Percentiles rank a stretch among this genome's conserved stretches.
Conservation (phyloP, 495 filamentous ascomycete genomes). For the Hypoxylon crocopeplum region DNA sequence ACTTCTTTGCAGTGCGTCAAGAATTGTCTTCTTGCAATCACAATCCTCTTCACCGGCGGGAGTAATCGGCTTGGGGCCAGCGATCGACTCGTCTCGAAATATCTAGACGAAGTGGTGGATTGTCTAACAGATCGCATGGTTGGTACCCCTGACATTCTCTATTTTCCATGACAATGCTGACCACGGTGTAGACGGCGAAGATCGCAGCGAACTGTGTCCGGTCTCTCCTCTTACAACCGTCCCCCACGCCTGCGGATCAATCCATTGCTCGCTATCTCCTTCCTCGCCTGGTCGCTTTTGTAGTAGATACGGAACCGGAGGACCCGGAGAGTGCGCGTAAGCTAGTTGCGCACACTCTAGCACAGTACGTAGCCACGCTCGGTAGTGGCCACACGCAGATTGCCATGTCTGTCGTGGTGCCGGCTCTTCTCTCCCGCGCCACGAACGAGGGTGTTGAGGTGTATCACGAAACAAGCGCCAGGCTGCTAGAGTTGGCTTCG, state of each 20-base stretch:
- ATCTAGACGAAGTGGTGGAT: constrained; percentile 79
- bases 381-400: constrained; percentile 57
- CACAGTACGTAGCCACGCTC: constrained; percentile 67
- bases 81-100: constrained; percentile 72
- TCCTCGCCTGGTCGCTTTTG: constrained; percentile 77
- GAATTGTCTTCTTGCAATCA: constrained; percentile 86
- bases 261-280: constrained; percentile 75
- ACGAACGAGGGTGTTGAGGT: constrained; percentile 56
- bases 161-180: constrained; percentile 2
- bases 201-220: constrained; percentile 88
- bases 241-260: constrained; percentile 72
- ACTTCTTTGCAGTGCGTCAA: constrained; percentile 86
- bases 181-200: constrained; percentile 67
- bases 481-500: constrained; percentile 83
- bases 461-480: constrained; percentile 73
- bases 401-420: constrained; percentile 76
- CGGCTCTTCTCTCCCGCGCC: constrained; percentile 79
- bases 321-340: constrained; percentile 77
- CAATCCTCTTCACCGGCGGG: constrained; percentile 85
- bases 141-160: constrained; percentile 36
- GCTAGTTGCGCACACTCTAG: constrained; percentile 74
- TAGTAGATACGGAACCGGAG: constrained; percentile 66
- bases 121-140: constrained; percentile 81
- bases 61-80: constrained; percentile 71
- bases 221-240: constrained; percentile 71